Base-by-base conservation (phyloP, 306 rosid genomes). In the Trifolium dubium region DNA sequence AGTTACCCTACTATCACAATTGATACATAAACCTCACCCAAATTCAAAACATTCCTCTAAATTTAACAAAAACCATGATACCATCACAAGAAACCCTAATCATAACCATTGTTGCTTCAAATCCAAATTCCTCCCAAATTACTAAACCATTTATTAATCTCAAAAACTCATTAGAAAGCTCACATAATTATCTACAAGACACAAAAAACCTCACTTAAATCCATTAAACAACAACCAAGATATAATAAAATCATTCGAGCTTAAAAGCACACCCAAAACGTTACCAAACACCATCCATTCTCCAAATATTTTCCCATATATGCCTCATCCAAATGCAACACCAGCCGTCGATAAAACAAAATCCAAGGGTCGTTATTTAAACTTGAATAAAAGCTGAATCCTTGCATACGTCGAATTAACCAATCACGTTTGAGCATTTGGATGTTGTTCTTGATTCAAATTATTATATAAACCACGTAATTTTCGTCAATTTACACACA, bases 281-380 rank as follows among this genome's bases (percentile, higher is more conserved):
- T 28, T 13, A 44, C 51, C 69, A 8, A 40, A 13, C 6, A 74
- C 9, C 30, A 54, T 18, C 8, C 54, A 67, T 13, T 43, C 12
- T 75, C 64, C 29, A 4, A 58, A 46, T 35, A 10, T 47, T 13
- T 37, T 78, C 31, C 69, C 74, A 64, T 72, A 75, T 13, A 73
- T 30, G 64, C 83, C 60, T 59, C 73, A 82, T 69, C 41, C 6
- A 49, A 74, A 64, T n/a, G 10, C 54, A 31, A n/a, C 59, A 3
- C 13, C 3, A 77, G 39, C 95, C 99, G 96, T 92, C 28, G 86
- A 87, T 84, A 19, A 43, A 9, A 14, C 14, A 7, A 30, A n/a
- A 94, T 94, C 99, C 8, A 49, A 90, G 37, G 92, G 89, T 59
- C 40, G 12, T 84, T 2, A 83, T 92, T 94, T 68, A 94, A 94